Evolutionary conservation across 306 rosid genomes (phyloP).

Genomic region (Cercis canadensis): DNA sequence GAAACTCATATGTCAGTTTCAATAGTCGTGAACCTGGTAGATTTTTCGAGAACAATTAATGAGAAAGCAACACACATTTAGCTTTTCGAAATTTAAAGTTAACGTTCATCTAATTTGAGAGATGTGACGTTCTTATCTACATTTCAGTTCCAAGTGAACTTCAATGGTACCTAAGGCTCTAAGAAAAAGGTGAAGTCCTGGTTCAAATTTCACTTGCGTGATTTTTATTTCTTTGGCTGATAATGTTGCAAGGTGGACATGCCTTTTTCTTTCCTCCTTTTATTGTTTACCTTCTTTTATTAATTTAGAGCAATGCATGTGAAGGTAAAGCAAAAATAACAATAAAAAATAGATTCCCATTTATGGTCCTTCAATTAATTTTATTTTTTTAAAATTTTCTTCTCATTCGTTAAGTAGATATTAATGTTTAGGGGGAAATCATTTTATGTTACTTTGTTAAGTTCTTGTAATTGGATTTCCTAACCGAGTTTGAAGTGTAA

Average conservation of each 20-base stretch:
- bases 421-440: too few relatives aligned
- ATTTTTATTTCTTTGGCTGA: conserved; percentile 31
- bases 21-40: conserved; percentile 54
- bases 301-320: not conserved
- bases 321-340: not conserved
- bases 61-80: conserved; percentile 40
- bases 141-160: conserved; percentile 12
- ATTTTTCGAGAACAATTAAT: conserved; percentile 51
- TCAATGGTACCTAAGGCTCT: conserved; percentile 37
- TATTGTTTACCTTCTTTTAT: not conserved
- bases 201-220: conserved; percentile 34
- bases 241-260: not conserved
- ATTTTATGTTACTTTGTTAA: too few relatives aligned
- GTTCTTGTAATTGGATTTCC: not conserved
- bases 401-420: too few relatives aligned
- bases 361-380: too few relatives aligned
- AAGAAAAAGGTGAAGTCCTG: conserved; percentile 30
- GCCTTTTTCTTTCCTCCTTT: not conserved
- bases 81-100: conserved; percentile 47
- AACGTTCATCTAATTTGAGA: conserved; percentile 31
- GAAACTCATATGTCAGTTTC: conserved; percentile 57
- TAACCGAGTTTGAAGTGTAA: too few relatives aligned
- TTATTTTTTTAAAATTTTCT: too few relatives aligned
- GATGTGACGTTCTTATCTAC: not conserved
- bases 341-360: too few relatives aligned